Base-by-base conservation (phyloP, 306 rosid species). In the Trichosanthes truncata region DNA sequence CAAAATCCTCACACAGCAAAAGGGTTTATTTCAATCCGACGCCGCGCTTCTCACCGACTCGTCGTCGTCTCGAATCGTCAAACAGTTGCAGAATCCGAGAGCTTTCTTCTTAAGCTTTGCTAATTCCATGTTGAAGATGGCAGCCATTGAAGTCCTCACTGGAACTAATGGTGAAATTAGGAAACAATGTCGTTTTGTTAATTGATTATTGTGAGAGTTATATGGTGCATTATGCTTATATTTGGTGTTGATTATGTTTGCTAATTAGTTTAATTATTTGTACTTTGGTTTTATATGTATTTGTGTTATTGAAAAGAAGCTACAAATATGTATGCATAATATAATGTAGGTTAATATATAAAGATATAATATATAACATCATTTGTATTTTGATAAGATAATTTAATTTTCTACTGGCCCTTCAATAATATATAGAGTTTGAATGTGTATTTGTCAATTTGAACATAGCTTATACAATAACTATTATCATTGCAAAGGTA, bases 111-210 rank as follows among this genome's bases (percentile, higher is more conserved):
- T 20, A 0, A 78, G 77, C 61, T 93, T 91, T 38, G 86, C 81
- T 0, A 33, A n/a, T 6, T 90, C 95, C 7, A 90, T 91, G 92
- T 59, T 82, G 62, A 93, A 87, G 77, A 79, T 91, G 92, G 90
- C 89, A 14, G 86, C 80, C 69, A 80, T 91, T 81, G 81, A 60
- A 23, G 82, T 86, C 62, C 88, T 79, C 26, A 78, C 91, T 1
- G 84, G 72, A 62, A 14, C 62, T 1, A 61, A 61, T 3, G 97
- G 90, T 20, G 85, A 93, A 79, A 88, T 93, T 25, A 83, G 95
- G 71, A 83, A 38, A 17, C 82, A 77, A 26, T 93, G 98, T 73
- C 80, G 86, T 9, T 63, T 77, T 25, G 88, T 91, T n/a, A 93
- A 93, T 38, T 65, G 2, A 29, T 15, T 83, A 68, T 81, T n/a